phyloP scores from a whole-genome alignment of 805 yeast genomes.

The Candida patagonica region DNA sequence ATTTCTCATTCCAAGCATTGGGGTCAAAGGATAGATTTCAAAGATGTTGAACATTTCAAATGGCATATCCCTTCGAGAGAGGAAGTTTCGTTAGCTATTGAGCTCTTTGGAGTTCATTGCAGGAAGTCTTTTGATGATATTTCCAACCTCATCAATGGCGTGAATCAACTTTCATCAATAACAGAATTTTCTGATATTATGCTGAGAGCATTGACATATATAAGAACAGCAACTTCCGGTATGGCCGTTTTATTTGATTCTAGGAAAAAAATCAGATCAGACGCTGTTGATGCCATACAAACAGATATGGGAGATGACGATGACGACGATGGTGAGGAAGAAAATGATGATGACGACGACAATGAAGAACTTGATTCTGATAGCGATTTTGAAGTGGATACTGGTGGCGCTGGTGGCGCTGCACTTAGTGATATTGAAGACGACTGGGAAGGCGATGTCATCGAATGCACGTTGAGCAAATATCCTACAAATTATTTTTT shows the following conservation, averaged over 20 bases:
- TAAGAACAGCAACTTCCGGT: slow-evolving; percentile 60
- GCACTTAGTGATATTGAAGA: slow-evolving; percentile 22
- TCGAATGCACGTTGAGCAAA: slow-evolving; percentile 38
- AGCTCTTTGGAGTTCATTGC: slow-evolving; percentile 43
- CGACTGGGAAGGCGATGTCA: slow-evolving; percentile 30
- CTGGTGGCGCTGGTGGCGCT: slow-evolving; percentile 24
- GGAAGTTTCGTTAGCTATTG: slow-evolving; percentile 54
- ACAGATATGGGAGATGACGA: not conserved
- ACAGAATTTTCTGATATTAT: slow-evolving; percentile 41
- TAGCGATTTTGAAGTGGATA: slow-evolving; percentile 20
- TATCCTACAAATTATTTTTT: slow-evolving; percentile 60
- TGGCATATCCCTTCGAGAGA: slow-evolving; percentile 66
- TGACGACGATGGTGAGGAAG: not conserved
- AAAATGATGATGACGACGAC: slow-evolving; percentile 6
- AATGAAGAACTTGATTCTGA: slow-evolving; percentile 24
- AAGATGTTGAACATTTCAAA: slow-evolving; percentile 35
- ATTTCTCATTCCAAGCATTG: slow-evolving; percentile 33
- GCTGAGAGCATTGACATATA: slow-evolving; percentile 43
- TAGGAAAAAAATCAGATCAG: slow-evolving; percentile 1
- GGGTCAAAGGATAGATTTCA: slow-evolving; percentile 25
- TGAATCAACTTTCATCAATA: slow-evolving; percentile 25
- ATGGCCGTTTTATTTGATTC: slow-evolving; percentile 57
- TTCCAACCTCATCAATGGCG: slow-evolving; percentile 19
- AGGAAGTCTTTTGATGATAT: slow-evolving; percentile 9
- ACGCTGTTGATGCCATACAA: not conserved